Base-by-base conservation (phyloP, 495 filamentous ascomycete species). In the Xylaria intraflava region DNA sequence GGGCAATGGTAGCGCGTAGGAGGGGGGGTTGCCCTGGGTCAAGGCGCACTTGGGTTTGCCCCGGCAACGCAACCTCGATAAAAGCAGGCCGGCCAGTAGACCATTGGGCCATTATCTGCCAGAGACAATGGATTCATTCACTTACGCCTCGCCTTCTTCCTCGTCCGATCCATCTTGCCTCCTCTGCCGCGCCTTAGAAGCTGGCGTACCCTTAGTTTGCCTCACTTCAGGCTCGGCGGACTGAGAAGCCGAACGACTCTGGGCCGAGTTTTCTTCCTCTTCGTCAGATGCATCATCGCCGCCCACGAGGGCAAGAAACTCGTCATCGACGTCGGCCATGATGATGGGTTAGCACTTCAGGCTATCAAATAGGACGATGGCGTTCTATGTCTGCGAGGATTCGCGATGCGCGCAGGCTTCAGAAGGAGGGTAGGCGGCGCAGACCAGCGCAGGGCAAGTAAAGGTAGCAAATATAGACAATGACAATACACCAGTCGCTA, bases 131-230 rank as follows among this genome's bases (percentile, higher is more conserved):
- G 8, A 8, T 42, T n/a, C n/a, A n/a, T n/a, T 6, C 5, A 83
- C 89, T 83, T 77, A 94, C 90, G 88, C 77, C 77, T 94, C 88
- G 60, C 87, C 89, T 69, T 94, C 78, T 67, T 94, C 77, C 46
- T 86, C 84, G 46, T 87, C 87, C 41, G 79, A 81, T 43, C 89
- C 84, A 62, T 84, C 77, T 41, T 73, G 77, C 52, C 56, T 65
- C 57, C 71, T 67, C 54, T 62, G 61, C 29, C 71, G 60, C 42
- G 56, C 12, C 64, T 72, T 73, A n/a, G 52, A 16, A 7, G 40
- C 46, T 53, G 74, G 45, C 62, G 75, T 70, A 51, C 77, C 73
- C 61, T 75, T 81, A 61, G 69, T 75, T 51, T 59, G 61, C 48
- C 62, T 69, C 0, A 58, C 53, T 33, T 67, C 66, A 4, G 62